A percentile compares a stretch with the other conserved stretches of the same genome.
These are phyloP conservation scores for Penicillium pulvis DNA, from an alignment of 495 filamentous ascomycete genomes.

Conservation along the genomic window DNA sequence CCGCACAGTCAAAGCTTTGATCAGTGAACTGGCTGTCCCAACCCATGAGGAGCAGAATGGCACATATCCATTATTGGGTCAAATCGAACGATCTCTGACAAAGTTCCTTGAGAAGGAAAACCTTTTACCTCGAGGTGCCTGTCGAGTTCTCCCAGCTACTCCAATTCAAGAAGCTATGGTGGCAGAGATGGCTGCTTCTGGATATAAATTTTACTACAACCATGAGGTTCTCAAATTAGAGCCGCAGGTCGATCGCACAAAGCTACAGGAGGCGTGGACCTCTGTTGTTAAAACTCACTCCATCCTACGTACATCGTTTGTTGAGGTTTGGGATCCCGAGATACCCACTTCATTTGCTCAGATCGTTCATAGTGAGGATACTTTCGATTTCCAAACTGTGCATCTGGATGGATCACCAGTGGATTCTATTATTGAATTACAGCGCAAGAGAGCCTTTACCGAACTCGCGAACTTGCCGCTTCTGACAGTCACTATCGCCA, in stretches of 20 bases:
- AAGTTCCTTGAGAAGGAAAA: slow-evolving; percentile 31
- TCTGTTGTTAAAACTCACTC: slow-evolving; percentile 57
- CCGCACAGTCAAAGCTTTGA: slow-evolving; percentile 63
- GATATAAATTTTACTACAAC: slow-evolving; percentile 75
- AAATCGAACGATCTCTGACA: slow-evolving; percentile 35
- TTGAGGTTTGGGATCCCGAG: slow-evolving; percentile 58
- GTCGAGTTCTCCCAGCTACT: slow-evolving; percentile 66
- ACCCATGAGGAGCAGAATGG: slow-evolving; percentile 12
- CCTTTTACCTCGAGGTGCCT: slow-evolving; percentile 36
- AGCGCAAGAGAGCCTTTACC: slow-evolving; percentile 24
- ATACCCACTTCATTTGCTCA: slow-evolving; percentile 63
- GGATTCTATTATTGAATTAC: slow-evolving; percentile 25
- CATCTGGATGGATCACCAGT: slow-evolving; percentile 19
- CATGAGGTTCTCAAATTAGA: slow-evolving; percentile 68
- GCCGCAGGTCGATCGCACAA: slow-evolving; percentile 49
- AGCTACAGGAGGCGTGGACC: slow-evolving; percentile 60
- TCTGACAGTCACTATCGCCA: slow-evolving; percentile 18
- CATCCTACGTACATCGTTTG: slow-evolving; percentile 73
- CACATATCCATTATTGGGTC: slow-evolving; percentile 18
- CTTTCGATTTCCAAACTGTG: slow-evolving; percentile 24
- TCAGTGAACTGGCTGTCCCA: slow-evolving; percentile 21
- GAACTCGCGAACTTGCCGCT: slow-evolving; percentile 16
- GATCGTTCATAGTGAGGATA: slow-evolving; percentile 47
- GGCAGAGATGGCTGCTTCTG: slow-evolving; percentile 69
- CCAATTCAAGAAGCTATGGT: slow-evolving; percentile 86